Percentiles rank a stretch among this genome's conserved stretches.
phyloP scores from a whole-genome alignment of 257 asterid genomes.

The Striga asiatica region DNA sequence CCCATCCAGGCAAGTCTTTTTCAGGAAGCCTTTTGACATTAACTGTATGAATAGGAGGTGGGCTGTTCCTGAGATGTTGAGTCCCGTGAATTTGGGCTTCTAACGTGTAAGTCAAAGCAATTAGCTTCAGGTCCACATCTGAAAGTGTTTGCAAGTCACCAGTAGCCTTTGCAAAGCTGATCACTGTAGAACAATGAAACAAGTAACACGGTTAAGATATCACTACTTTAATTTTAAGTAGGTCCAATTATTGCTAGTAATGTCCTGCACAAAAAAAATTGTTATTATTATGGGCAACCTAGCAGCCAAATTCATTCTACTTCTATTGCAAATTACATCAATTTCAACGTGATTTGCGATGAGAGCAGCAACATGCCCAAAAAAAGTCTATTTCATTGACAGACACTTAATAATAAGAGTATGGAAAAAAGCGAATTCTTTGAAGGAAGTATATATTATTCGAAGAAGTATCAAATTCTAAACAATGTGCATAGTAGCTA shows the following conservation, averaged over 20 bases:
- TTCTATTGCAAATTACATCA: background rate
- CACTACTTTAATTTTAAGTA: too few species aligned
- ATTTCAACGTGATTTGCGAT: too few species aligned
- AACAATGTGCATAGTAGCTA: too few species aligned
- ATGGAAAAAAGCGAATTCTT: too few species aligned
- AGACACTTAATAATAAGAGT: too few species aligned
- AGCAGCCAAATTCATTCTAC: background rate
- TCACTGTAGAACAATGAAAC: slow-evolving; percentile 37
- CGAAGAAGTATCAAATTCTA: too few species aligned
- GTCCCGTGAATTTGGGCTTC: slow-evolving; percentile 84
- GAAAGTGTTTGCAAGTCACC: slow-evolving; percentile 99
- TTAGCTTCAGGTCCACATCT: slow-evolving; percentile 93
- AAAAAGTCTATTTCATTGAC: too few species aligned
- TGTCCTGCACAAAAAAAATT: background rate
- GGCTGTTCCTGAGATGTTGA: slow-evolving; percentile 62
- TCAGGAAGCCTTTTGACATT: slow-evolving; percentile 87
- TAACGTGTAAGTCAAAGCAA: slow-evolving; percentile 77
- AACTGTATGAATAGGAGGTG: slow-evolving; percentile 73
- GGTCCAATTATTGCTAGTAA: background rate
- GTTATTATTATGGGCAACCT: background rate
- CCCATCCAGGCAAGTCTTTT: slow-evolving; percentile 98
- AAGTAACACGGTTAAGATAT: background rate
- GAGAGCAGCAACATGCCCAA: too few species aligned
- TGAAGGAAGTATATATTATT: too few species aligned
- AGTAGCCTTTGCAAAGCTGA: slow-evolving; percentile 83